Evolutionary conservation across 306 rosid genomes (phyloP), one percentile per base, ranked within the genome.

Genomic region (Ziziphus jujuba): DNA sequence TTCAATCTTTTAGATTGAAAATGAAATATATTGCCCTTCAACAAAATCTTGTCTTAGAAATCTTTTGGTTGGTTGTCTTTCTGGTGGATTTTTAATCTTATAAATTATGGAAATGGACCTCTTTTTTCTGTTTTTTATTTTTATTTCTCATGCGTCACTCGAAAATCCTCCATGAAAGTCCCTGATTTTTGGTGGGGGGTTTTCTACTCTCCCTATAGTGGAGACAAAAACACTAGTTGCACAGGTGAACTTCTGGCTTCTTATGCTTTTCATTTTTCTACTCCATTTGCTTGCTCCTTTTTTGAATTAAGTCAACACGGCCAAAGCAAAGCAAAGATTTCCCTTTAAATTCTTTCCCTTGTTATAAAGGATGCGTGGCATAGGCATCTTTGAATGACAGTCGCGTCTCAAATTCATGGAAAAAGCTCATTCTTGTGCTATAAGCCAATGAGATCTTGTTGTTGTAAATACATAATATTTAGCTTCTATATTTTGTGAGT

Each of bases 331-430:
- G 43, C 9, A 65, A 47, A 11, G n/a, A n/a, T n/a, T n/a, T n/a
- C n/a, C n/a, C n/a, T n/a, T n/a, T n/a, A n/a, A n/a, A n/a, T n/a
- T n/a, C n/a, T 64, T 52, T 54, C 62, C 47, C 60, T 47, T 25
- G 44, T 74, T 23, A 36, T 55, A 63, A 64, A 48, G 52, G 24
- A 56, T 9, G 62, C 43, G 17, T 61, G 68, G 62, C 19, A 55
- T 17, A 24, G 34, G 75, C 48, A 71, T 72, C 64, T 63, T 67
- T 71, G 74, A 45, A 71, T 14, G 38, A 19, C 47, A 48, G 40
- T 51, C 43, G 43, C 43, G 65, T 33, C 20, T 61, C 73, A 31
- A 66, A 44, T 59, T 17, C 38, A 20, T 23, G 21, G 65, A 47
- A 48, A 70, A 56, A 34, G 33, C 40, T 17, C 25, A 34, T 48